Evolutionary conservation across 345 rosid species (phyloP), one percentile per base, ranked within the genome.

Genomic region (Turnera subulata): DNA sequence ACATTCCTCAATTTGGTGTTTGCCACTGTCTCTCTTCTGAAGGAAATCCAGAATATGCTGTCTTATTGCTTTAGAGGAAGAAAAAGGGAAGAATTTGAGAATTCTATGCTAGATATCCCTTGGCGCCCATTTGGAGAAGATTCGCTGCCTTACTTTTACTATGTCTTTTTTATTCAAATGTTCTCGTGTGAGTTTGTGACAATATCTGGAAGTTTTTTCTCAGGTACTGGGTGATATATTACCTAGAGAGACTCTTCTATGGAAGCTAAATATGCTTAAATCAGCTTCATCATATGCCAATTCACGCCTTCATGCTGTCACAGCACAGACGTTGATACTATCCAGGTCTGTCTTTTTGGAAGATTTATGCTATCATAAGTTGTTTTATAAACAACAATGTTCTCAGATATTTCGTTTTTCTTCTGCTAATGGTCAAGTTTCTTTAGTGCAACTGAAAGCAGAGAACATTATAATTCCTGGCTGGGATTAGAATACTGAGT

Each of bases 241-340:
- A 38, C 80, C 89, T 0, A 84, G 73, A 73, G 81, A 80, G 49
- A 81, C 91, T 15, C 78, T 89, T 68, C 67, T 65, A 4, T 89
- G 91, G 95, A 86, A 86, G 77, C 80, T 89, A 57, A 70, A 73
- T 46, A 53, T 89, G 73, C 82, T 84, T 48, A 78, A 76, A 64
- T 65, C 76, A 8, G 86, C 86, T 63, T 69, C 81, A 32, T 59
- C 74, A 53, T 82, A 62, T 61, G 73, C 81, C 55, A 88, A 84
- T 68, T 65, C 82, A 56, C 87, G 81, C 69, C 78, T 84, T 35
- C 82, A 78, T 74, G 75, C 80, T 43, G 80, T 88, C 60, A 73
- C 68, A 75, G 85, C 89, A 56, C 85, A 68, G 51, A 76, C 84
- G 8, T 70, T 88, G 52, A 50, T 88, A 64, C 79, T 88, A 23